Base-by-base conservation (phyloP, 2,329 filamentous ascomycete species). In the Talaromyces marneffei region DNA sequence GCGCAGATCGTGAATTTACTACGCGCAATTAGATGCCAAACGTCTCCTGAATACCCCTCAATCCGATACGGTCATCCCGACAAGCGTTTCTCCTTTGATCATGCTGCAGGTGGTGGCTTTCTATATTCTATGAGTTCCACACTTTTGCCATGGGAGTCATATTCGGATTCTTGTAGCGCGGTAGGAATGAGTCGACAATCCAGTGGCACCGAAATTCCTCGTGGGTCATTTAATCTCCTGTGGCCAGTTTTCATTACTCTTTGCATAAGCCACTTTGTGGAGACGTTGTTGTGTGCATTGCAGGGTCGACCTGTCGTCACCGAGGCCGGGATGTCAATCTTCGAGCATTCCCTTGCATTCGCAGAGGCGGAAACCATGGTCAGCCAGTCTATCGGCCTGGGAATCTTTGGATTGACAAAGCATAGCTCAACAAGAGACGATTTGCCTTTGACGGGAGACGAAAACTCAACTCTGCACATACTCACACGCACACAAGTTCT, bases 261-360 rank as follows among this genome's bases (percentile, higher is more conserved):
- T 8, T 86, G 84, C 65, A 75, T 87, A 1, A 92, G 91, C 67
- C 91, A 96, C 71, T 93, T 97, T 67, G 78, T 96, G 20, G 94
- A 97, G 75, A 94, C 91, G 0, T 78, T 97, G 9, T 88, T 89
- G 3, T 96, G 91, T 73, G 91, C 93, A 9, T 83, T 97, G 6
- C 91, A 96, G 73, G 93, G 93, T 33, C 86, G 89, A 2, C 84
- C 86, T 2, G 84, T 91, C 0, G 85, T 89, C 65, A 88, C 90
- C 0, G 94, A 97, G 76, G 95, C 91, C 1, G 92, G 92, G 18
- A 96, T 97, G 90, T 96, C 92, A 0, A 84, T 97, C 2, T 96
- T 97, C 69, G 94, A 99, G 72, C 92, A 97, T 71, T 97, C 92
- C 0, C 81, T 99, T 8, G 93, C 93, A 2, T 99, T 97, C 77